These are phyloP conservation scores for Syzygium oleosum DNA, from an alignment of 345 rosid genomes.

Conservation along the genomic window DNA sequence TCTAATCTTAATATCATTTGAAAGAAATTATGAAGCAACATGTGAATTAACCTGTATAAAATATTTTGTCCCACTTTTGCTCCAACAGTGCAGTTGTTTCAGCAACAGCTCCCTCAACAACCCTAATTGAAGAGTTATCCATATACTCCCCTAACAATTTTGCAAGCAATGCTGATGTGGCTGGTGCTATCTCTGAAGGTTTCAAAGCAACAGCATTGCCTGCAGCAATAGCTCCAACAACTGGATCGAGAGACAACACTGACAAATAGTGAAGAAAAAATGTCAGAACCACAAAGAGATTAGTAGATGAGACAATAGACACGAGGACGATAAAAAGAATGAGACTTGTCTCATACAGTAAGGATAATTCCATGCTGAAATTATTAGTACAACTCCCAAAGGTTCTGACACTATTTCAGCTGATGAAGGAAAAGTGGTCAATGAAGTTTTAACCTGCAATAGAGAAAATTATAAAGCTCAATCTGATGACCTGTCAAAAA, in stretches of 20 bases:
- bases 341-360: conserved; percentile 32
- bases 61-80: conserved; percentile 96
- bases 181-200: conserved; percentile 92
- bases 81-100: conserved; percentile 77
- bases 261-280: conserved; percentile 3
- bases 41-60: conserved; percentile 66
- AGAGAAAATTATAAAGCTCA: not conserved
- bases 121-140: conserved; percentile 60
- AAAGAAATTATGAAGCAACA: not conserved
- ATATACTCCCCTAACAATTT: conserved; percentile 54
- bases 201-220: conserved; percentile 86
- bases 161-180: conserved; percentile 58
- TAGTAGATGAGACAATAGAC: not conserved
- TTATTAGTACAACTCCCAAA: conserved; percentile 76
- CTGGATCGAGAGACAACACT: conserved; percentile 91
- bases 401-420: conserved; percentile 92
- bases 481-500: not conserved
- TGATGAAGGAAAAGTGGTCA: conserved; percentile 80
- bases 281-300: not conserved
- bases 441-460: conserved; percentile 72
- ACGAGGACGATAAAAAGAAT: not conserved
- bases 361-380: conserved; percentile 98
- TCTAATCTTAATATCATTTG: not conserved
- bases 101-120: conserved; percentile 73
- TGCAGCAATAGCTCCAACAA: conserved; percentile 91